A percentile compares a stretch with the other conserved stretches of the same genome.
These are phyloP conservation scores for Stephanodiscus triporus DNA, from an alignment of 108 stramenopile species.

Conservation along the genomic window DNA sequence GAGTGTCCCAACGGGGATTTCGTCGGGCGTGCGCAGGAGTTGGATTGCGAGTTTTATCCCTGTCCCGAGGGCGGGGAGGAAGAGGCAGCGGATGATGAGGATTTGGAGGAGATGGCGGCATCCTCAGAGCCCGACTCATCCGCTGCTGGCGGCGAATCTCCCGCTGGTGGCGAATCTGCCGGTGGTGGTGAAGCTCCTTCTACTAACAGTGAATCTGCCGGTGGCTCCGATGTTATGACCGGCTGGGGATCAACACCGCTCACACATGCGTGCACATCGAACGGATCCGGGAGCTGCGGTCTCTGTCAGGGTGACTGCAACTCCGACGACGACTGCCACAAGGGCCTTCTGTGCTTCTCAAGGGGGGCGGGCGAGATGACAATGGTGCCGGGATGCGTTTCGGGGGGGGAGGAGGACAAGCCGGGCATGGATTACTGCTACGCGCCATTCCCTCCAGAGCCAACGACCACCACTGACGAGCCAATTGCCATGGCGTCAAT, in stretches of 20 bases:
- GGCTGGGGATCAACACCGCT: conserved; percentile 35
- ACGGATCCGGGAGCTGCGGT: conserved; percentile 31
- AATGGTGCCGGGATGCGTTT: conserved; percentile 38
- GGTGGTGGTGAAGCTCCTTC: too few species aligned
- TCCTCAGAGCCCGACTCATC: neutral
- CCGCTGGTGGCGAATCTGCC: neutral
- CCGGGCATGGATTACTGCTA: conserved; percentile 52
- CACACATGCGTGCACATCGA: conserved; percentile 7
- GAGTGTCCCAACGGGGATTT: conserved; percentile 34
- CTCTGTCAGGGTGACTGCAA: conserved; percentile 51
- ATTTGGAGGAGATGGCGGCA: too few species aligned
- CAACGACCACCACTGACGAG: conserved; percentile 30
- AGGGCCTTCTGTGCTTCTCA: conserved; percentile 45
- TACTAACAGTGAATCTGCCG: too few species aligned
- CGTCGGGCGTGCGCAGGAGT: conserved; percentile 37
- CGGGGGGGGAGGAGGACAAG: conserved; percentile 34
- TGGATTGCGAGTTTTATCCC: conserved; percentile 51
- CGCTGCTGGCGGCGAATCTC: neutral
- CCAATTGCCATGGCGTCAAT: conserved; percentile 26
- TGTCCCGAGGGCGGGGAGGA: conserved; percentile 21
- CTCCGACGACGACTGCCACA: conserved; percentile 38
- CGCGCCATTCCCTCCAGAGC: conserved; percentile 18
- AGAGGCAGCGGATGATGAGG: conserved; percentile 4
- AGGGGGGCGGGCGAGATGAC: conserved; percentile 35
- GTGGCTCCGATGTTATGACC: neutral